phyloP scores from a whole-genome alignment of 2,329 filamentous ascomycete genomes.

The Colletotrichum eremochloae region DNA sequence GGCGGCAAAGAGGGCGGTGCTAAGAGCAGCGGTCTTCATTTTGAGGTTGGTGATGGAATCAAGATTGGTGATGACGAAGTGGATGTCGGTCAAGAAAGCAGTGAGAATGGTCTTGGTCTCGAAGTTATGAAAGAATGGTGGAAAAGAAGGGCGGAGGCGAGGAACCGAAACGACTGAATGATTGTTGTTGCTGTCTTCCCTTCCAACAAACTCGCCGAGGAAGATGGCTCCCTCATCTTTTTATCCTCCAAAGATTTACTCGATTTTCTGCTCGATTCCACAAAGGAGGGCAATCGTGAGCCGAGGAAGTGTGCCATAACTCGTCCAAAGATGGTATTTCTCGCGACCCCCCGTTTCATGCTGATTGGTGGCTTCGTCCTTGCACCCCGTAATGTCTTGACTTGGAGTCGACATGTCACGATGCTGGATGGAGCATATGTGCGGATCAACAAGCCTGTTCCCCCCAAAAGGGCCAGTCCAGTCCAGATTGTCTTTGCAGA shows the following conservation, averaged over 20 bases:
- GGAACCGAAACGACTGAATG: constrained; percentile 10
- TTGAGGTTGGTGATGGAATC: constrained; percentile 17
- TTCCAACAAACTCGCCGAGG: background rate
- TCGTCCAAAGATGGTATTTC: constrained; percentile 33
- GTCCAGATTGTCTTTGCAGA: background rate
- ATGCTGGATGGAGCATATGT: background rate
- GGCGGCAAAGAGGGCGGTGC: constrained; percentile 46
- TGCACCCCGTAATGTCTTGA: constrained; percentile 25
- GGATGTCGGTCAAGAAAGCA: constrained; percentile 17
- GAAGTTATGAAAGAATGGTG: background rate
- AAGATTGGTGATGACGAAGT: background rate
- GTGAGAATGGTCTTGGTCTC: background rate
- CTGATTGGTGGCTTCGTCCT: constrained; percentile 37
- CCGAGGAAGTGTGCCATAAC: constrained; percentile 3
- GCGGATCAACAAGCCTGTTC: constrained; percentile 13
- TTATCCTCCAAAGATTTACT: constrained; percentile 12
- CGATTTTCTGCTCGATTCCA: background rate
- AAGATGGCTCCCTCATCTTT: constrained; percentile 1
- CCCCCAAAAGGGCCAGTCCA: background rate
- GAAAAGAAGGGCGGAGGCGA: background rate
- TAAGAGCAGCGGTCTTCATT: constrained; percentile 53
- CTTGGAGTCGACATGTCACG: background rate
- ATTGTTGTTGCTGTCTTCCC: constrained; percentile 6
- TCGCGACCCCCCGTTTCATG: constrained; percentile 36
- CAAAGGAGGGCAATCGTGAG: background rate